These are phyloP conservation scores for Penicillium corylophilum DNA, from an alignment of 2,329 filamentous ascomycete species.

Conservation along the genomic window DNA sequence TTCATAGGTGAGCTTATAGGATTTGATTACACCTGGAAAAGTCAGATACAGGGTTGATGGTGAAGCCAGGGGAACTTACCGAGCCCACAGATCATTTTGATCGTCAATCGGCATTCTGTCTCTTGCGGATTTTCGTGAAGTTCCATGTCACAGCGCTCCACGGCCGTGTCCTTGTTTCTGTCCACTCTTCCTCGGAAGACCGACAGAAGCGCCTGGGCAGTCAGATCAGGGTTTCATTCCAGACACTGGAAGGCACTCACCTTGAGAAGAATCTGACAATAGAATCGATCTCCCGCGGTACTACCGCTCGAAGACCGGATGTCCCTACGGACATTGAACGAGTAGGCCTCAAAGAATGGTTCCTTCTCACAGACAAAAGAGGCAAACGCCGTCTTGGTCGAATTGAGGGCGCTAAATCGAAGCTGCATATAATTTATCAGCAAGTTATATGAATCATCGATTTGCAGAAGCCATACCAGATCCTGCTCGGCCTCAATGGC, in stretches of 20 bases:
- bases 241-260: conserved; percentile 29
- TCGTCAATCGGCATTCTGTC: conserved; percentile 59
- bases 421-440: conserved; percentile 45
- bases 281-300: conserved; percentile 51
- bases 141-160: conserved; percentile 62
- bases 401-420: conserved; percentile 61
- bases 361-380: conserved; percentile 56
- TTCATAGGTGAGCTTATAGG: conserved; percentile 65
- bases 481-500: conserved; percentile 61
- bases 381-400: conserved; percentile 63
- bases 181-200: conserved; percentile 63
- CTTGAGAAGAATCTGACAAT: conserved; percentile 60
- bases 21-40: conserved; percentile 59
- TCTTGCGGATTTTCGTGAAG: conserved; percentile 57
- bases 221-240: conserved; percentile 17
- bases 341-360: conserved; percentile 59
- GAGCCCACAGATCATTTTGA: conserved; percentile 63
- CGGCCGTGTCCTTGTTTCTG: conserved; percentile 57
- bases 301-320: conserved; percentile 15
- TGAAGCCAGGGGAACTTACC: conserved; percentile 35
- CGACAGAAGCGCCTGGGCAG: conserved; percentile 53
- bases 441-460: background rate
- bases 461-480: conserved; percentile 40
- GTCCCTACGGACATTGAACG: conserved; percentile 44
- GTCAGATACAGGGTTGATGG: background rate